phyloP scores from a whole-genome alignment of 805 yeast genomes.

The Sugiyamaella lignohabitans region DNA sequence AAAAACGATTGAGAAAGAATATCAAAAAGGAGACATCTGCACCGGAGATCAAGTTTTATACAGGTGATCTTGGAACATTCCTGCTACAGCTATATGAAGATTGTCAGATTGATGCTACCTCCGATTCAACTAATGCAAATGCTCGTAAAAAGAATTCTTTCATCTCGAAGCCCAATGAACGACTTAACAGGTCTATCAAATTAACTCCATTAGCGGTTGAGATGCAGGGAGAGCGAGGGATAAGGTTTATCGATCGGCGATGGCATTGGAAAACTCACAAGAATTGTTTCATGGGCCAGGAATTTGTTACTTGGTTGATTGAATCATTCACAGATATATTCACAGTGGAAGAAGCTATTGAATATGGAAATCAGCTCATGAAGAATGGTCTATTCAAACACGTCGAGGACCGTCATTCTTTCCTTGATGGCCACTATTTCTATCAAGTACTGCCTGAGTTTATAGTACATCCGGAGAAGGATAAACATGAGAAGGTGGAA shows the following conservation, averaged over 20 bases:
- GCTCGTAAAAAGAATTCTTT: constrained; percentile 35
- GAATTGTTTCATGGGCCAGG: constrained; percentile 78
- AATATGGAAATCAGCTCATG: constrained; percentile 75
- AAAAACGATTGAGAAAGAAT: constrained; percentile 28
- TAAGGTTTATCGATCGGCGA: constrained; percentile 65
- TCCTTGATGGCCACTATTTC: constrained; percentile 89
- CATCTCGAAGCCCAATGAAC: constrained; percentile 27
- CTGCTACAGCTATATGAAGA: constrained; percentile 47
- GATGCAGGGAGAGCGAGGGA: constrained; percentile 58
- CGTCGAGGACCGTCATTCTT: constrained; percentile 75
- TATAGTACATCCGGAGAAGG: constrained; percentile 22
- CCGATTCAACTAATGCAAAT: constrained; percentile 21
- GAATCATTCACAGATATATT: constrained; percentile 74
- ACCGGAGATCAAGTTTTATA: constrained; percentile 80
- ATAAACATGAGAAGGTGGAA: constrained; percentile 13
- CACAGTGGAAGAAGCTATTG: constrained; percentile 75
- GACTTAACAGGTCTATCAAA: constrained; percentile 45
- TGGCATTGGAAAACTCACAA: constrained; percentile 86
- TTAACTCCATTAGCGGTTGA: constrained; percentile 52
- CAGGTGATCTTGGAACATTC: constrained; percentile 72
- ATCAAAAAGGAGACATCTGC: constrained; percentile 41
- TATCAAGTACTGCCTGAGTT: constrained; percentile 62
- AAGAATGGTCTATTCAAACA: constrained; percentile 65
- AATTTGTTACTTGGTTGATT: constrained; percentile 77
- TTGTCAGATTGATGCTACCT: constrained; percentile 14